Evolutionary conservation across 768 basidiomycete species (phyloP).

Genomic region (Suillus paluster): DNA sequence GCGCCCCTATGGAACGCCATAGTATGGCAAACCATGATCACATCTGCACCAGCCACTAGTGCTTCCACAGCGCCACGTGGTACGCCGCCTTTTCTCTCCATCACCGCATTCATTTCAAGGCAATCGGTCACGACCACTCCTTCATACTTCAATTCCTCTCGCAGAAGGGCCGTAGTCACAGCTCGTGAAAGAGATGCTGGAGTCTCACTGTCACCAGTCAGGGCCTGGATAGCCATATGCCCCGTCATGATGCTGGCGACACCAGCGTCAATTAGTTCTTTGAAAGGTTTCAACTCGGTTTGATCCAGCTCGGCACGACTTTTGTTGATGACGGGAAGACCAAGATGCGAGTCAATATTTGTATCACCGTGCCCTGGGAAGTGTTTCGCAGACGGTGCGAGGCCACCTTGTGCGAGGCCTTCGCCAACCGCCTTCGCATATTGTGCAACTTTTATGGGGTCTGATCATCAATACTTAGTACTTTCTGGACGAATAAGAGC

Average conservation of each 20-base stretch:
- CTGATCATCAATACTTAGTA: slow-evolving; percentile 34
- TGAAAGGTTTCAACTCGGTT: slow-evolving; percentile 66
- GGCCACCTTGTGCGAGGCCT: slow-evolving; percentile 51
- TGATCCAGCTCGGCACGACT: slow-evolving; percentile 42
- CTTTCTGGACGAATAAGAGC: neutral
- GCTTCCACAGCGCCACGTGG: slow-evolving; percentile 59
- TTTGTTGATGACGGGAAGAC: slow-evolving; percentile 64
- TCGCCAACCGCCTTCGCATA: slow-evolving; percentile 52
- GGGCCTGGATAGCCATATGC: slow-evolving; percentile 68
- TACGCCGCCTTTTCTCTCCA: slow-evolving; percentile 43
- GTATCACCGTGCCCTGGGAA: slow-evolving; percentile 81
- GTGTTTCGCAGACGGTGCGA: slow-evolving; percentile 71
- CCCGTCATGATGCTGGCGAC: slow-evolving; percentile 72
- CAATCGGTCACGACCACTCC: slow-evolving; percentile 77
- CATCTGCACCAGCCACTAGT: slow-evolving; percentile 66
- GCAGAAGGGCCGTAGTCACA: slow-evolving; percentile 57
- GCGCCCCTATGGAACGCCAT: slow-evolving; percentile 57
- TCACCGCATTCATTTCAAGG: slow-evolving; percentile 76
- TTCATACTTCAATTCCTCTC: slow-evolving; percentile 52
- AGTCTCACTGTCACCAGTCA: slow-evolving; percentile 52
- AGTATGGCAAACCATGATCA: slow-evolving; percentile 78
- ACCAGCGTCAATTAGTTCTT: slow-evolving; percentile 42
- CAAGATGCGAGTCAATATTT: slow-evolving; percentile 70
- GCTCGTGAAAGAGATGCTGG: slow-evolving; percentile 62
- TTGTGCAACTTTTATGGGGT: slow-evolving; percentile 53